Conservation (phyloP, 495 filamentous ascomycete species). For the Acidomyces sp. region DNA sequence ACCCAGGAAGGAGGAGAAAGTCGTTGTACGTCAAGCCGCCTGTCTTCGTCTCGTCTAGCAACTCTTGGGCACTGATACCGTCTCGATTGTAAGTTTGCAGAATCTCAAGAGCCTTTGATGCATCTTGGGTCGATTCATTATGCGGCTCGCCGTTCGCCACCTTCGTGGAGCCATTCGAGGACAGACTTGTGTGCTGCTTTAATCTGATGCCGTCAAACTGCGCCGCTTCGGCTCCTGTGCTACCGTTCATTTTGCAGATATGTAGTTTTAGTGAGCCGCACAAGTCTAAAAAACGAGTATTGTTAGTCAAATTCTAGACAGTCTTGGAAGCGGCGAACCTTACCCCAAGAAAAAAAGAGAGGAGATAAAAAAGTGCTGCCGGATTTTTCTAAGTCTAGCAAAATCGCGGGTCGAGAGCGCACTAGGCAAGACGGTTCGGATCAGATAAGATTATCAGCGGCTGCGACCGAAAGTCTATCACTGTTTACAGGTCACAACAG, state of each 20-base stretch:
- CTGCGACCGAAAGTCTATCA: too few species aligned
- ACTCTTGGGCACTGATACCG: slow-evolving; percentile 68
- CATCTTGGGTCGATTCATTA: slow-evolving; percentile 29
- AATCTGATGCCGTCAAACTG: slow-evolving; percentile 13
- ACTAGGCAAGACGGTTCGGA: too few species aligned
- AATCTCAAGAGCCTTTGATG: slow-evolving; percentile 59
- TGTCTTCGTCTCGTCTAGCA: slow-evolving; percentile 74
- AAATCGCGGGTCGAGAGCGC: too few species aligned
- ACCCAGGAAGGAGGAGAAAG: slow-evolving; percentile 54
- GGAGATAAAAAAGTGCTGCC: too few species aligned
- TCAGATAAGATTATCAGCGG: too few species aligned
- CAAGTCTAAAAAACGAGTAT: background rate
- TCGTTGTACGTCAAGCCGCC: slow-evolving; percentile 84
- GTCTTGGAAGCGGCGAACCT: slow-evolving; percentile 27
- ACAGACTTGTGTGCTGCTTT: slow-evolving; percentile 21
- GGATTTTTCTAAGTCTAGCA: too few species aligned
- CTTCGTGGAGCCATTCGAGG: slow-evolving; percentile 33
- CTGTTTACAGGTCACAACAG: too few species aligned
- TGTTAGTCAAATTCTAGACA: slow-evolving; percentile 1
- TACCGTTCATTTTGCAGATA: slow-evolving; percentile 9
- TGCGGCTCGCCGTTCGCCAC: slow-evolving; percentile 32
- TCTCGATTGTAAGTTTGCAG: slow-evolving; percentile 66
- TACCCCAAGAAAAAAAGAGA: slow-evolving; percentile 43
- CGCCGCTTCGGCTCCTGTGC: slow-evolving; percentile 2
- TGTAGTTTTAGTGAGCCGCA: background rate